These are phyloP conservation scores for Prunus davidiana DNA, from an alignment of 306 rosid genomes.

Conservation along the genomic window DNA sequence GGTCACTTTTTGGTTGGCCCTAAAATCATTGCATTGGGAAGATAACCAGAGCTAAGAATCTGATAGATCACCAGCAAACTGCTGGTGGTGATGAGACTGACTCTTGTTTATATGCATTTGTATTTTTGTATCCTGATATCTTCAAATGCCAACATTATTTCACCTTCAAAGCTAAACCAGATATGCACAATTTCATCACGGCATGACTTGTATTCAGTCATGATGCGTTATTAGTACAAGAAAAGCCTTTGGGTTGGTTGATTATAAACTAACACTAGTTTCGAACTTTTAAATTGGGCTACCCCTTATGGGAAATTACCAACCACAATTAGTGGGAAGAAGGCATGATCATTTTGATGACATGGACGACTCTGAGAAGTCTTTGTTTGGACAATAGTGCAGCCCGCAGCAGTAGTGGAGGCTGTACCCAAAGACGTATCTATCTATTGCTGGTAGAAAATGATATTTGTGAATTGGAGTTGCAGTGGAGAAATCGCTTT, in stretches of 20 bases:
- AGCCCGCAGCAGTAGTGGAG: neutral
- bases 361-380: neutral
- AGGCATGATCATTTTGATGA: neutral
- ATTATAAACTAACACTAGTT: neutral
- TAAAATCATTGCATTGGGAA: neutral
- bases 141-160: neutral
- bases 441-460: neutral
- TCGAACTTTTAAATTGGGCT: neutral
- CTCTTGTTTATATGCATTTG: constrained; percentile 18
- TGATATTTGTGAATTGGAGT: neutral
- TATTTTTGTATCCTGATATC: constrained; percentile 1
- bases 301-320: constrained; percentile 5
- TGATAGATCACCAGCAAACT: constrained; percentile 2
- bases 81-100: neutral
- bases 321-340: constrained; percentile 17
- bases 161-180: neutral
- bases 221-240: neutral
- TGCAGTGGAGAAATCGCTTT: neutral
- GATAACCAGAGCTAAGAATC: neutral
- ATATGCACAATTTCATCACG: constrained; percentile 8
- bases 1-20: too few species aligned
- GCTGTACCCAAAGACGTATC: neutral
- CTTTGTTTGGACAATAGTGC: constrained; percentile 14
- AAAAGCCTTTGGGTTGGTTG: constrained; percentile 7
- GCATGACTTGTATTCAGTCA: neutral